Evolutionary conservation across 2,329 filamentous ascomycete species (phyloP).

Genomic region (Fusarium tjaetaba): DNA sequence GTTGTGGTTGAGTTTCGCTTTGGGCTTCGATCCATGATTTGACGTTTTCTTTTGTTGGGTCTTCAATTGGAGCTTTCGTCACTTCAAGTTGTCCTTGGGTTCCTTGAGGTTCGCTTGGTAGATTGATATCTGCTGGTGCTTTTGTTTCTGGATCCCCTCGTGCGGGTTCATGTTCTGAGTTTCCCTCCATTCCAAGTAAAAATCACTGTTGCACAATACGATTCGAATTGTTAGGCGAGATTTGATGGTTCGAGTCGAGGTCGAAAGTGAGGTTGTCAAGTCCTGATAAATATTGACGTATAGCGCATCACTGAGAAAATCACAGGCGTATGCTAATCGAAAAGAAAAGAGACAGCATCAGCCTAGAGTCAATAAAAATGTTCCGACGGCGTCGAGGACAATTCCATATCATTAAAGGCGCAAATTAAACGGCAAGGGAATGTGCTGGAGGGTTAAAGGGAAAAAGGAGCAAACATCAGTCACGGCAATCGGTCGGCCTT

Average conservation of each 20-base stretch:
- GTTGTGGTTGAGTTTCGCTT: slow-evolving; percentile 19
- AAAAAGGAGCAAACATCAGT: slow-evolving; percentile 8
- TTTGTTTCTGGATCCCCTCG: slow-evolving; percentile 15
- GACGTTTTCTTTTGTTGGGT: slow-evolving; percentile 24
- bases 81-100: slow-evolving; percentile 5
- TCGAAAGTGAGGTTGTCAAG: slow-evolving; percentile 8
- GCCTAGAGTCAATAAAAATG: not conserved
- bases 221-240: not conserved
- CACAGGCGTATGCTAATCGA: not conserved
- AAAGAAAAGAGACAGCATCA: not conserved
- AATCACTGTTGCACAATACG: slow-evolving; percentile 16
- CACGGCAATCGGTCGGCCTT: slow-evolving; percentile 24
- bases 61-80: slow-evolving; percentile 4
- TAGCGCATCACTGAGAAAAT: slow-evolving; percentile 22
- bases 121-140: slow-evolving; percentile 7
- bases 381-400: not conserved
- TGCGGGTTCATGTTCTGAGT: slow-evolving; percentile 30
- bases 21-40: slow-evolving; percentile 35
- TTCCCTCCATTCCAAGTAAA: slow-evolving; percentile 43
- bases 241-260: slow-evolving; percentile 6
- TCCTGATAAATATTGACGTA: slow-evolving; percentile 3
- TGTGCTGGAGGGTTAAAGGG: slow-evolving; percentile 4
- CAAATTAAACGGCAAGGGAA: slow-evolving; percentile 8
- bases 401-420: slow-evolving; percentile 25
- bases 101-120: slow-evolving; percentile 10